Base-by-base conservation (phyloP, 805 yeast species). In the Millerozyma miso region DNA sequence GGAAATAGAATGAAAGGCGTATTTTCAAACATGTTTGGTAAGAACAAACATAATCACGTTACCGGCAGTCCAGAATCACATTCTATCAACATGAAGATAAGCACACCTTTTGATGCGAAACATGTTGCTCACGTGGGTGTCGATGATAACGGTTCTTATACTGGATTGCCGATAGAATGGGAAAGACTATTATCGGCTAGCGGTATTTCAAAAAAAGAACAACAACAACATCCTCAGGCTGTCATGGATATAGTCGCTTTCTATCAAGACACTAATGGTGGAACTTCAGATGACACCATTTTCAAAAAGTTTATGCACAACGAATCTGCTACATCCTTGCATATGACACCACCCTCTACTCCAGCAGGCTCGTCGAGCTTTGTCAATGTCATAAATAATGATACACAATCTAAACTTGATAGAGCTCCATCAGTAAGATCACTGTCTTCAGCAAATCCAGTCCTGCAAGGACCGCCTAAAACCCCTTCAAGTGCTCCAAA, bases 121-220 rank as follows among this genome's bases (percentile, higher is more conserved):
- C 96, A 90, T 57, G 84, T 88, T 31, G 88, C 93, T 14, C 98
- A 93, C 56, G 98, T 93, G 7, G 97, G 96, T 18, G 83, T 87
- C 39, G 97, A 91, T 61, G 79, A 77, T 48, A 78, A 88, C 16
- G 97, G 97, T 10, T 85, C 86, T 35, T 91, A 85, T 60, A 88
- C 93, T 0, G 98, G 97, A 2, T 69, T 93, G 35, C 99, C 99
- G 0, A 83, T 79, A 20, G 95, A 88, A 55, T 93, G 99, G 99
- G 88, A 88, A 48, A 77, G 79, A 48, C 71, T 90, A 31, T 72
- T 93, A 41, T 76, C 83, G 10, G 86, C 93, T 1, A 85, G 89
- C 54, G 97, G 97, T 41, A 89, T 93, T 45, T 80, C 96, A 4
- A 81, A 78, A 49, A 85, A 79, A 49, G 99, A 93, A 55, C 96